Percentiles rank a stretch among this genome's conserved stretches.
phyloP scores from a whole-genome alignment of 495 filamentous ascomycete species.

The Neurospora pannonica region DNA sequence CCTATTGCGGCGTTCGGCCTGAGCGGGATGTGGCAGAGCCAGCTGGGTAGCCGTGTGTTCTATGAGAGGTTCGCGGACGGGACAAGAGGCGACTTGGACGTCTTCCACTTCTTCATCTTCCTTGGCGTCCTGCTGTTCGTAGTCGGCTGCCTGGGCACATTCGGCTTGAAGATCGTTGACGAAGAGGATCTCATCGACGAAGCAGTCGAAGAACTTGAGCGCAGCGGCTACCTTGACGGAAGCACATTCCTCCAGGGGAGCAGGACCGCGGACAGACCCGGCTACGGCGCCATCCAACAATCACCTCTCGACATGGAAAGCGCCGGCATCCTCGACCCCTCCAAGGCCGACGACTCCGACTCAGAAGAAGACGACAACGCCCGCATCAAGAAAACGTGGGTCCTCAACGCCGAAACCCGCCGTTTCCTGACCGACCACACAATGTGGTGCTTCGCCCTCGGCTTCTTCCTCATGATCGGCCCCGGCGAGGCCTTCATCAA shows the following conservation, averaged over 20 bases:
- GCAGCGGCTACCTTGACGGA: conserved; percentile 68
- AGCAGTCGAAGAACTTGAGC: conserved; percentile 73
- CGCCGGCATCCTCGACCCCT: conserved; percentile 18
- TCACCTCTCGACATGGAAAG: conserved; percentile 24
- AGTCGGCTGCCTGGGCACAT: conserved; percentile 64
- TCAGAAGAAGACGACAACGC: conserved; percentile 55
- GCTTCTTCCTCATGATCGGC: conserved; percentile 89
- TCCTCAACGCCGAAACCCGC: conserved; percentile 79
- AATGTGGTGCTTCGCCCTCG: conserved; percentile 89
- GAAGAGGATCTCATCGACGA: conserved; percentile 69
- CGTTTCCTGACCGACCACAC: conserved; percentile 76
- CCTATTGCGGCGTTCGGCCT: conserved; percentile 90
- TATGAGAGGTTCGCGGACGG: conserved; percentile 54
- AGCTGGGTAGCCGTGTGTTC: conserved; percentile 71
- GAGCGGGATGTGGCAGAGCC: conserved; percentile 90
- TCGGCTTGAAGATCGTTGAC: conserved; percentile 57
- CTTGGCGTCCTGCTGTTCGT: conserved; percentile 55
- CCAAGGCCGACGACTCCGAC: conserved; percentile 11
- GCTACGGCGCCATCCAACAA: conserved; percentile 29
- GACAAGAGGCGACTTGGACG: conserved; percentile 67
- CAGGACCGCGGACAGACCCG: conserved; percentile 16
- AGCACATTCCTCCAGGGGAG: conserved; percentile 29
- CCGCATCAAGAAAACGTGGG: conserved; percentile 66
- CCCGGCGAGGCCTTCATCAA: conserved; percentile 96
- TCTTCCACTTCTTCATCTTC: conserved; percentile 79